Base-by-base conservation (phyloP, 169 alveolate species). In the Cryptosporidium sp. region DNA sequence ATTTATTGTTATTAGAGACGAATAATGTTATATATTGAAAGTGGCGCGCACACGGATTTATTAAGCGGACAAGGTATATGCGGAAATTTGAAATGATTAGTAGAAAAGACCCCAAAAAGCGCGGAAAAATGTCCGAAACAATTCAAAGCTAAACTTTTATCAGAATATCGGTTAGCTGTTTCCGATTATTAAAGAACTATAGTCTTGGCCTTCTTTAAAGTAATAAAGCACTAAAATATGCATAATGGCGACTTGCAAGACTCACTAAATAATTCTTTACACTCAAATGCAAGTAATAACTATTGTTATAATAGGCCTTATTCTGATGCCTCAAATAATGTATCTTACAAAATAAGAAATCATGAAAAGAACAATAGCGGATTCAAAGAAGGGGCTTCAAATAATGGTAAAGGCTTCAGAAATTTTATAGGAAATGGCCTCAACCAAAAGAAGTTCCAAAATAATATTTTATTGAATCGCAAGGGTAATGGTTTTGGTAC, bases 221-320 rank as follows among this genome's bases (percentile, higher is more conserved):
- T 37, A 33, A 65, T 33, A 65, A 21, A 35, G 71, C 26, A 31
- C 14, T 33, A 37, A 31, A 71, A 71, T 45, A 71, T 71, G 85
- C 85, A 52, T 26, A 45, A 71, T 71, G 69, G 69, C n/a, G 69
- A 71, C 62, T 71, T 18, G 70, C 50, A 48, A 29, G 43, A 52
- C 52, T 71, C 85, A 35, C 39, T 71, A 18, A 52, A 45, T 33
- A 52, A 45, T 33, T 71, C 85, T 71, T 9, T 45, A 31, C 43
- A 16, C 29, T 45, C 51, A n/a, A 52, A 52, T 29, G n/a, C 23
- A 33, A 45, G 21, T 39, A 71, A 55, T 31, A 71, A 31, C 31
- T 31, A 33, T 18, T n/a, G 12, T 31, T 55, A 2, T 16, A 43
- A 21, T 21, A 33, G 43, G 29, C 45, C 68, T 31, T 69, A 69